phyloP scores from a whole-genome alignment of 2,329 filamentous ascomycete species.

The Aureobasidium zeae region DNA sequence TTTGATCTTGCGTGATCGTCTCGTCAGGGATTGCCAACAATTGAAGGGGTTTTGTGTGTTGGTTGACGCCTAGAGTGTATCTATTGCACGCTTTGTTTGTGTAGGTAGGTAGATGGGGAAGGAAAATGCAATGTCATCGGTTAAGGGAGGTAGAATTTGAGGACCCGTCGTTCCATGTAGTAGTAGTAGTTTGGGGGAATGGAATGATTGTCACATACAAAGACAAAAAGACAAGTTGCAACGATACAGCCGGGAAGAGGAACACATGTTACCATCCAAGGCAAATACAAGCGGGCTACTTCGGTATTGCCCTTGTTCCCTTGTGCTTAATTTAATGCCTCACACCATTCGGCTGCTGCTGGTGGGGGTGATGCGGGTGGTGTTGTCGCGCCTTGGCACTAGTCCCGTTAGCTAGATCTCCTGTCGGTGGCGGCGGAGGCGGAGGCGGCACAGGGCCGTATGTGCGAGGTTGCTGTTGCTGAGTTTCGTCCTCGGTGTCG shows the following conservation, averaged over 20 bases:
- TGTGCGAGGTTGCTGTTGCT: slow-evolving; percentile 27
- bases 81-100: slow-evolving; percentile 21
- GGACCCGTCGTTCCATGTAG: no score
- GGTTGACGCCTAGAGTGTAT: slow-evolving; percentile 28
- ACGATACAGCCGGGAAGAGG: slow-evolving; percentile 3
- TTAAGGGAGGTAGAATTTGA: no score
- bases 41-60: slow-evolving; percentile 18
- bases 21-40: slow-evolving; percentile 19
- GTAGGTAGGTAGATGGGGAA: no score
- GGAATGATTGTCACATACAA: no score
- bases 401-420: slow-evolving; percentile 1
- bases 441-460: slow-evolving; percentile 42
- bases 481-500: slow-evolving; percentile 46
- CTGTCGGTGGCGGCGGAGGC: slow-evolving; percentile 34
- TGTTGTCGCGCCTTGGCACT: slow-evolving; percentile 5
- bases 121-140: no score
- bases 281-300: no score
- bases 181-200: no score
- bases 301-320: slow-evolving; percentile 14
- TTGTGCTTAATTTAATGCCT: slow-evolving; percentile 24
- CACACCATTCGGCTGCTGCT: slow-evolving; percentile 24
- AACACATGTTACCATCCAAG: no score
- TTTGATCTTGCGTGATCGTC: slow-evolving; percentile 15
- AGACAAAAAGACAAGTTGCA: not conserved
- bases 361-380: slow-evolving; percentile 18